Base-by-base conservation (phyloP, 495 filamentous ascomycete genomes). In the Podospora australis region DNA sequence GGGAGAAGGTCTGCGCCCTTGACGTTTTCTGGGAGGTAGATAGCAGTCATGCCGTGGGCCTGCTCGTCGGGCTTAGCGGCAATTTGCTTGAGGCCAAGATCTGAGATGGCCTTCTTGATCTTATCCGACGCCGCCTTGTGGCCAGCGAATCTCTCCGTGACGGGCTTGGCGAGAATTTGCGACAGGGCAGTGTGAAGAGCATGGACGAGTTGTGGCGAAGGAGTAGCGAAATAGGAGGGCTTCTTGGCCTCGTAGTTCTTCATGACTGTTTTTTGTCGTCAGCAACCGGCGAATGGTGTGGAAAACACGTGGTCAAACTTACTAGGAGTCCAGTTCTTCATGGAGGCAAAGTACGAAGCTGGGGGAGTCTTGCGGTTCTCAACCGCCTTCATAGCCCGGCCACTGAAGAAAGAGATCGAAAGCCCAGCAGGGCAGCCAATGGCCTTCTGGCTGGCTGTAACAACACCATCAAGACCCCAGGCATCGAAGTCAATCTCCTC, bases 191-290 rank as follows among this genome's bases (percentile, higher is more conserved):
- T 96, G 73, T 98, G 87, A 34, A 98, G 81, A 26, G 92, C 92
- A 63, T 86, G 91, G 54, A 98, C 76, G 32, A 98, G 82, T 69
- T 98, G 92, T 5, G 92, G 95, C 10, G 88, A 86, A 0, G 92
- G 92, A 10, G 92, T 98, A 22, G 92, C 92, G 65, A 98, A 98
- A 73, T 98, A 98, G 10, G 88, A 95, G 34, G 94, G 80, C 70
- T 97, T 98, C 70, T 86, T 84, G 56, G 87, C 87, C 72, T 98
- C 92, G 71, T 98, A 98, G 65, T 96, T 96, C 72, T 90, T 81
- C 92, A 98, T 97, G 62, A 98, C 78, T 84, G 41, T 19, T 40
- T 20, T 4, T 9, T 16, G 13, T 16, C 13, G 16, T 23, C 6
- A 10, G 21, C 2, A n/a, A n/a, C n/a, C 16, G 13, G 16, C 20